Percentiles rank a stretch among this genome's conserved stretches.
These are phyloP conservation scores for Stemphylium vesicarium DNA, from an alignment of 2,329 filamentous ascomycete genomes.

Conservation along the genomic window DNA sequence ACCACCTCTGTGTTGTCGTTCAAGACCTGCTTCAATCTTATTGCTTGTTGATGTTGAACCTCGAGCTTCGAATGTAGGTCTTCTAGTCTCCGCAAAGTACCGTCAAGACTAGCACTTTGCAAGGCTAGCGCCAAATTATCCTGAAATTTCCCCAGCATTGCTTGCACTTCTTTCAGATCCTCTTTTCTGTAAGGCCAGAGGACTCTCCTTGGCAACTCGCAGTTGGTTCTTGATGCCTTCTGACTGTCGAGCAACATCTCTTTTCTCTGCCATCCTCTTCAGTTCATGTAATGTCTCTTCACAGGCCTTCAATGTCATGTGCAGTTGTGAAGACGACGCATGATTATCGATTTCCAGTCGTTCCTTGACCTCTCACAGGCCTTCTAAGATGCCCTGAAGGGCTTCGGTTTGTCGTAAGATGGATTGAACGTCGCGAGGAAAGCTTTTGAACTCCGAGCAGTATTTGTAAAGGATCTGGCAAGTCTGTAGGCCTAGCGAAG, in stretches of 20 bases:
- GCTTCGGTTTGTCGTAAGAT: constrained; percentile 5
- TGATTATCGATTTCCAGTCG: constrained; percentile 11
- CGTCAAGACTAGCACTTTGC: neutral
- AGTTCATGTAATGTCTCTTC: neutral
- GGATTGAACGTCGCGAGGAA: constrained; percentile 10
- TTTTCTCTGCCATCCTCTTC: neutral
- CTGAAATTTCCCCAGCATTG: neutral
- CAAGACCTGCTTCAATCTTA: neutral
- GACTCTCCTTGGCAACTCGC: neutral
- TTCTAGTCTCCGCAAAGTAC: neutral
- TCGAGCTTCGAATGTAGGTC: neutral
- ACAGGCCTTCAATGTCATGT: constrained; percentile 6
- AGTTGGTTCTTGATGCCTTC: neutral
- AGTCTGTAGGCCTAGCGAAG: constrained; percentile 16
- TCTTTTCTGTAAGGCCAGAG: neutral
- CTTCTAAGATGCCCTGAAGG: constrained; percentile 9
- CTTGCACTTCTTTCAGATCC: neutral
- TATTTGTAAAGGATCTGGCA: constrained; percentile 19
- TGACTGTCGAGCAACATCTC: neutral
- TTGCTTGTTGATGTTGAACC: neutral
- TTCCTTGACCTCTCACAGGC: constrained; percentile 7
- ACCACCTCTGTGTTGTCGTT: neutral
- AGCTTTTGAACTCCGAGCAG: constrained; percentile 10
- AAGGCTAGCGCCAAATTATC: neutral
- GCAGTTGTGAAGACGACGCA: constrained; percentile 7